phyloP scores from a whole-genome alignment of 352 stramenopile species.

The Lagenidium giganteum region DNA sequence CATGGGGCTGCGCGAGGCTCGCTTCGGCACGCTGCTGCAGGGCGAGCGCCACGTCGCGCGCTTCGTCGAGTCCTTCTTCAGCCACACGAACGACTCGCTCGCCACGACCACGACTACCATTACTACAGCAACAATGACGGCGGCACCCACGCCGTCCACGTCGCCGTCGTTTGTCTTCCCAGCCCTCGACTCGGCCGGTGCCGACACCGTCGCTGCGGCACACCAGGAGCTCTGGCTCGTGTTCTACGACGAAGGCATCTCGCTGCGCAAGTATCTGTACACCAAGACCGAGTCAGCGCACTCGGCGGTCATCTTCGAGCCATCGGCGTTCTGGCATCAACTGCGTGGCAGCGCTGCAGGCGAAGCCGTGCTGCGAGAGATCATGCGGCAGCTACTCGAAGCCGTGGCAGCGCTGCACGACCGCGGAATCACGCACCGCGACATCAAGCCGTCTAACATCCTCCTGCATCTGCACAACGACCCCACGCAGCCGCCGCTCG shows the following conservation, averaged over 20 bases:
- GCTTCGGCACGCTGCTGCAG: slow-evolving; percentile 51
- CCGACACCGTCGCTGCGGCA: too few species aligned
- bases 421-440: slow-evolving; percentile 86
- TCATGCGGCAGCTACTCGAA: slow-evolving; percentile 90
- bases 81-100: slow-evolving; percentile 7
- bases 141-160: not conserved
- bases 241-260: slow-evolving; percentile 83
- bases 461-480: slow-evolving; percentile 21
- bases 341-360: slow-evolving; percentile 37
- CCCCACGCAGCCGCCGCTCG: slow-evolving; percentile 14
- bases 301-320: slow-evolving; percentile 43
- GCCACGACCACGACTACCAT: slow-evolving; percentile 1
- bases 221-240: slow-evolving; percentile 77
- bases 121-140: not conserved
- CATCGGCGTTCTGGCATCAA: slow-evolving; percentile 60
- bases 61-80: slow-evolving; percentile 86
- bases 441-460: slow-evolving; percentile 74
- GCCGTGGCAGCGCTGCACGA: slow-evolving; percentile 84
- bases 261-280: slow-evolving; percentile 80
- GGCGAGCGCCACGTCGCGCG: slow-evolving; percentile 53
- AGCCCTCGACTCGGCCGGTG: too few species aligned
- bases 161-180: not conserved
- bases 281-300: slow-evolving; percentile 33
- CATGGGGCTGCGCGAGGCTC: slow-evolving; percentile 69
- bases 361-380: slow-evolving; percentile 80